These are phyloP conservation scores for Astrothelium macrocarpum DNA, from an alignment of 495 filamentous ascomycete genomes.

Conservation along the genomic window DNA sequence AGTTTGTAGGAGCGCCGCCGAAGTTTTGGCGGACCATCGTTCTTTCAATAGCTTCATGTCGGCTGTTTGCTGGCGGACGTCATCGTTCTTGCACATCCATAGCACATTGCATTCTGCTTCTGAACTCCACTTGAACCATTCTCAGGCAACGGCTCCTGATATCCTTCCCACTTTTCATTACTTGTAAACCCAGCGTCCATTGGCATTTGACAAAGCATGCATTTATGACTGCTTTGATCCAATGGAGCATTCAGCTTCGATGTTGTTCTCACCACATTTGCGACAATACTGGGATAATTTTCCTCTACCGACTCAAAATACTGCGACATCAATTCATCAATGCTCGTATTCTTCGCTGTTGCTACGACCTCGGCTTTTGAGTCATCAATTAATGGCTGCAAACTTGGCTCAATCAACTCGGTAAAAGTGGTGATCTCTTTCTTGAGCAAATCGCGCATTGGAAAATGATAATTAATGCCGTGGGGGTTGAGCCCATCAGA, in stretches of 20 bases:
- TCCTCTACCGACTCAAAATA: conserved; percentile 83
- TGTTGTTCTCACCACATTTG: conserved; percentile 84
- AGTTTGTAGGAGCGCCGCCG: too few relatives aligned
- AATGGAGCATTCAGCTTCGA: conserved; percentile 48
- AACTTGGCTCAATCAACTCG: conserved; percentile 40
- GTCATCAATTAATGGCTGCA: conserved; percentile 38
- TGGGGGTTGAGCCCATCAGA: conserved; percentile 55
- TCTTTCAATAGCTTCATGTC: background rate
- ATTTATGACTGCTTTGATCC: conserved; percentile 6
- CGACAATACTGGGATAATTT: conserved; percentile 83
- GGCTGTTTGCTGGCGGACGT: background rate
- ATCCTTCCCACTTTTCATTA: conserved; percentile 26
- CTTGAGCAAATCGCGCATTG: conserved; percentile 71
- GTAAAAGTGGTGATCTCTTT: conserved; percentile 63
- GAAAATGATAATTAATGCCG: conserved; percentile 54
- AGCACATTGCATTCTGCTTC: conserved; percentile 36
- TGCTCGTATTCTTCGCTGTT: conserved; percentile 53
- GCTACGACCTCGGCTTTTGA: conserved; percentile 8
- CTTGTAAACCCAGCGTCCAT: conserved; percentile 20
- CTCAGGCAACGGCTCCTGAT: conserved; percentile 13
- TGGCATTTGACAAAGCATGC: conserved; percentile 25
- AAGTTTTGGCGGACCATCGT: too few relatives aligned
- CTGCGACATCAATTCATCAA: conserved; percentile 79
- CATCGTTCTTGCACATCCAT: conserved; percentile 48
- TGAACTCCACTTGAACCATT: background rate